phyloP scores from a whole-genome alignment of 176 grass and related monocot species.

The Pontederia crassipes region DNA sequence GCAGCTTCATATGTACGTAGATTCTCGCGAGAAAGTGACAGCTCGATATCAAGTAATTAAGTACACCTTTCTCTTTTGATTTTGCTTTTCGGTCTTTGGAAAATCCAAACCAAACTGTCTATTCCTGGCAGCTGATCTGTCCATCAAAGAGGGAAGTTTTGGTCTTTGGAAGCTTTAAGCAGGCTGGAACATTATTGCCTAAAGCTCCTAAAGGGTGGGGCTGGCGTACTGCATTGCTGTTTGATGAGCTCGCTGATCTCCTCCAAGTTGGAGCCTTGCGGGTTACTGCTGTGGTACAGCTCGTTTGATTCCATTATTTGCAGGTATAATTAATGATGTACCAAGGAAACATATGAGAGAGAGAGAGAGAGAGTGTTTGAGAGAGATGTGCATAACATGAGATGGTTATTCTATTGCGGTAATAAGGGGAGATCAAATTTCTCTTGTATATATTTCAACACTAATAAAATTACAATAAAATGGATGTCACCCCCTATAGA shows the following conservation, averaged over 20 bases:
- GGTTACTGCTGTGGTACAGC: conserved; percentile 72
- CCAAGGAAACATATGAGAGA: too few relatives aligned
- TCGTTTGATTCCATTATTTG: conserved; percentile 36
- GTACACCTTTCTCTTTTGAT: not conserved
- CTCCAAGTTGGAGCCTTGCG: conserved; percentile 75
- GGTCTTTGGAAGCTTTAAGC: conserved; percentile 91
- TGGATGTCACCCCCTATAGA: too few relatives aligned
- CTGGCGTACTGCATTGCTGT: conserved; percentile 90
- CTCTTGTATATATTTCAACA: too few relatives aligned
- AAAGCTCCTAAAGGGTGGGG: conserved; percentile 98
- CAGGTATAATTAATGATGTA: too few relatives aligned
- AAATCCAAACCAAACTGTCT: not conserved
- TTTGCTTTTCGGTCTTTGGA: not conserved
- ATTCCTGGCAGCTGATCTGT: conserved; percentile 65
- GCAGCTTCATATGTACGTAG: conserved; percentile 73
- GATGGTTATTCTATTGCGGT: too few relatives aligned
- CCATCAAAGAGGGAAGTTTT: conserved; percentile 89
- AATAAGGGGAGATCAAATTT: too few relatives aligned
- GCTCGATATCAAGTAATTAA: conserved; percentile 80
- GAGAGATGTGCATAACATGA: too few relatives aligned
- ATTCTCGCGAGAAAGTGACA: conserved; percentile 87
- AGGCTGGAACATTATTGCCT: conserved; percentile 75
- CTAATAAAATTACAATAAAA: too few relatives aligned
- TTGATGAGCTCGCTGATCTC: conserved; percentile 83
- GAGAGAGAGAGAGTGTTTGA: too few relatives aligned